These are phyloP conservation scores for Akanthomyces lecanii DNA, from an alignment of 2,329 filamentous ascomycete genomes.

Conservation along the genomic window DNA sequence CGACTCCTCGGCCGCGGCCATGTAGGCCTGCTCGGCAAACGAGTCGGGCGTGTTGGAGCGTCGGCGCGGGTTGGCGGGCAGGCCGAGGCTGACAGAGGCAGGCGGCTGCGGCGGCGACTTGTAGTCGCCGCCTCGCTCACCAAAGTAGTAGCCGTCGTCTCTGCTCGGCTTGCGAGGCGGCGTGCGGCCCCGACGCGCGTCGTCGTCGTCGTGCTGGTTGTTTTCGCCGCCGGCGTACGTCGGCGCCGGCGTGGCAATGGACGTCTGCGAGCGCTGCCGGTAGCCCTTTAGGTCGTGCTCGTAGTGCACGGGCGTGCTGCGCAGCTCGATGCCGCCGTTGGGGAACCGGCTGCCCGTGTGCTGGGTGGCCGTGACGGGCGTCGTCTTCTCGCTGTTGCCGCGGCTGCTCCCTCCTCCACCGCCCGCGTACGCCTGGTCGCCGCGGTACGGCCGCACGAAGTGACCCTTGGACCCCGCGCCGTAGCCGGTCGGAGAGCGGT, in stretches of 20 bases:
- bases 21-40: conserved; percentile 36
- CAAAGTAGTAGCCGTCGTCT: not conserved
- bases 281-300: not conserved
- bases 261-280: not conserved
- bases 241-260: not conserved
- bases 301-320: not conserved
- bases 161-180: not conserved
- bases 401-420: not conserved
- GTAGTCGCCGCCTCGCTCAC: not conserved
- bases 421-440: not conserved
- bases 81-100: conserved; percentile 14
- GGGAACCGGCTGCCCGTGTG: not conserved
- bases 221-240: not conserved
- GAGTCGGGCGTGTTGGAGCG: conserved; percentile 26
- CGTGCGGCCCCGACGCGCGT: not conserved
- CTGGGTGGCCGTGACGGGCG: not conserved
- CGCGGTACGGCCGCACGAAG: conserved; percentile 2
- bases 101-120: conserved; percentile 18
- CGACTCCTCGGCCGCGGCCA: conserved; percentile 29
- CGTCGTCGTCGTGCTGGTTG: not conserved
- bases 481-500: not conserved
- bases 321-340: conserved; percentile 1
- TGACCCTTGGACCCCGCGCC: not conserved
- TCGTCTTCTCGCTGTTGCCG: not conserved
- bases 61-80: conserved; percentile 14